Evolutionary conservation across 306 rosid genomes (phyloP), one percentile per base, ranked within the genome.

Genomic region (Lathyrus aphaca): DNA sequence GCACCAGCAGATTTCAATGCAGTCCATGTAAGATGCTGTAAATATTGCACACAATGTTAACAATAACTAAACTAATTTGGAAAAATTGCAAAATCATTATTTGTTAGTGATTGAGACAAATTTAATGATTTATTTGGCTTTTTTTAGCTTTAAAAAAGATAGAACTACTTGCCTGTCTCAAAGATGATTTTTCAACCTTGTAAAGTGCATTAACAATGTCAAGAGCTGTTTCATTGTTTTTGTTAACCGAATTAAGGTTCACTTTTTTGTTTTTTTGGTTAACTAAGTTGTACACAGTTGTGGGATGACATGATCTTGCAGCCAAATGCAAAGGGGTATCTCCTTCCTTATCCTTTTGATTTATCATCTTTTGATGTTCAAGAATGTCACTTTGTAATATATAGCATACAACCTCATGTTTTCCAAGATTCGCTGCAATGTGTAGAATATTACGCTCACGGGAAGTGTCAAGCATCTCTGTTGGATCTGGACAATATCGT

Each of bases 271-370:
- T 54, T 63, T 66, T 64, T 6, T 48, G 54, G 11, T 48, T 48
- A 16, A 71, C 74, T 17, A 77, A 37, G 49, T 56, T 29, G 43
- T 73, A 53, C 0, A 74, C 80, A 21, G 15, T 35, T 21, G 37
- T 65, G 3, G 71, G 71, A 69, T 40, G 50, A 46, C 71, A 49
- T 2, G 4, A 0, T 11, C 0, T 4, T 12, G 79, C 35, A 17
- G 83, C 81, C 51, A 66, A 17, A 68, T 75, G 81, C 44, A 78
- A 75, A 11, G 86, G 86, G 3, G 76, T 79, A 5, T 79, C 5
- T 53, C 79, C 74, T 0, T 12, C 0, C 0, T 1, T 14, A 30
- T 82, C 78, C 35, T 49, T 11, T 5, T 54, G 35, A 54, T 82
- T 79, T 62, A 76, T 56, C 75, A 69, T 12, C 30, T 13, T 5